These are phyloP conservation scores for Catharanthus roseus DNA, from an alignment of 257 asterid genomes.

Conservation along the genomic window DNA sequence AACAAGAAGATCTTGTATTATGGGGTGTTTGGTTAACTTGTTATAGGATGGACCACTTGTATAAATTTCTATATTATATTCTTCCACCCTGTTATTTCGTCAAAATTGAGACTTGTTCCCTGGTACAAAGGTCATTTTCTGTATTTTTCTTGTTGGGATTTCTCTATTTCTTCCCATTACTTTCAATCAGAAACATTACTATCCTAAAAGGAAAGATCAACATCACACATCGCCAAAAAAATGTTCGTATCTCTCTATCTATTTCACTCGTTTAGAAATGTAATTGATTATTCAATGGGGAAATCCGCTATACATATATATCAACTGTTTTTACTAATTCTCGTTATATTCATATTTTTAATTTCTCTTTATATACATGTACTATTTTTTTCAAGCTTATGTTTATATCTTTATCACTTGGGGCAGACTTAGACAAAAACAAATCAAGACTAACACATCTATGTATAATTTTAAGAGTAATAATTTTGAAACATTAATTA, in stretches of 20 bases:
- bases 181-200: slow-evolving; percentile 1
- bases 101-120: slow-evolving; percentile 4
- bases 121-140: slow-evolving; percentile 8
- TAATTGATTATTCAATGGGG: no score
- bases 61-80: background rate
- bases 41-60: slow-evolving; percentile 1
- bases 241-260: background rate
- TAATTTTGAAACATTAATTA: no score
- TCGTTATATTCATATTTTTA: no score
- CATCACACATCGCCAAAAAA: background rate
- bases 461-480: no score
- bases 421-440: no score
- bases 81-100: background rate
- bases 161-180: background rate
- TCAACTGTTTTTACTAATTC: no score
- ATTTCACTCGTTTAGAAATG: background rate
- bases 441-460: no score
- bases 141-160: background rate
- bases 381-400: no score
- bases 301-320: no score
- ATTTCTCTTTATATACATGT: no score
- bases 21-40: no score
- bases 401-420: no score
- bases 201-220: background rate
- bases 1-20: slow-evolving; percentile 9